Base-by-base conservation (phyloP, 805 yeast genomes). In the Hanseniaspora thailandica region DNA sequence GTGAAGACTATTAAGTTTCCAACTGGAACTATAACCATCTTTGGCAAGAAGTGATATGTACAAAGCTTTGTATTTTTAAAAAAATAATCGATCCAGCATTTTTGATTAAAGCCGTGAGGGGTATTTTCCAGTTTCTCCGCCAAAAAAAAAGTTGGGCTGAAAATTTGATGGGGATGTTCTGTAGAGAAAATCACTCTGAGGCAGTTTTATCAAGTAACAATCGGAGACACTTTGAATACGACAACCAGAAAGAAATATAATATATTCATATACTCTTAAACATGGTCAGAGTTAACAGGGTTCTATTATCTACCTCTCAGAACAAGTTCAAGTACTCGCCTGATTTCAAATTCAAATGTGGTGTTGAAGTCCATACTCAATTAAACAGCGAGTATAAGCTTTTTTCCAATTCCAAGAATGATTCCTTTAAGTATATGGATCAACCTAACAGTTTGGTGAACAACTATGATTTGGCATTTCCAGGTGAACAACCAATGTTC, bases 331-430 rank as follows among this genome's bases (percentile, higher is more conserved):
- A 52, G 43, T 20, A 57, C 17, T 28, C 57, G 6, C 59, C 65
- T 0, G 61, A 62, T 3, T 68, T 62, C 57, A 64, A 66, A 23
- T 63, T 90, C 58, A 85, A 81, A 62, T 84, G 96, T 62, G 98
- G 98, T 0, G 69, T 93, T 34, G 98, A 93, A 65, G 84, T 93
- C 41, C 98, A 93, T 65, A 84, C 97, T 0, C 98, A 93, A 66
- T 70, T 93, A 52, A 74, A 77, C 57, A 86, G 97, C 0, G 63
- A 67, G 35, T 71, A 76, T 52, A 93, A 93, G 65, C 76, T 93
- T 26, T 93, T 93, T 59, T 84, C 96, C 3, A 60, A 72, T 2
- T 76, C 89, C 1, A 66, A 67, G 2, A 69, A 72, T 52, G 68
- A 70, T 25, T 69, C 74, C 6, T 73, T 76, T 52, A 72, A 77